Conservation (phyloP, 352 stramenopile species). For the Ochromonadaceae sp. region DNA sequence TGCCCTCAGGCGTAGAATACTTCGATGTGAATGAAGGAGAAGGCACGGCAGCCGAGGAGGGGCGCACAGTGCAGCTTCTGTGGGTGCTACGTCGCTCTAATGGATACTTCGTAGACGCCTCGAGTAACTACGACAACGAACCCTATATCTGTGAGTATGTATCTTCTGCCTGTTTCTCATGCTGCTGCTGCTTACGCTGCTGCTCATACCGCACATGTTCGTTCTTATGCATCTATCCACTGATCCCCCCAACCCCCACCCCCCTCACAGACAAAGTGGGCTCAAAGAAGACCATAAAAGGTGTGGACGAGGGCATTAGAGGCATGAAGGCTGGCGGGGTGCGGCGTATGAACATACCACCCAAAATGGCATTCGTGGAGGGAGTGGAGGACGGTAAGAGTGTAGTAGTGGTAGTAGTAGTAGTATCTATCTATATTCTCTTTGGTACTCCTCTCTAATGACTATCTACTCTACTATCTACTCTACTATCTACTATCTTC, state of each 20-base stretch:
- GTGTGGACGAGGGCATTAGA: slow-evolving; percentile 25
- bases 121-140: background rate
- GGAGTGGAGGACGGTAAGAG: slow-evolving; percentile 10
- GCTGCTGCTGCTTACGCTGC: background rate
- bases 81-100: slow-evolving; percentile 24
- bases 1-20: slow-evolving; percentile 17
- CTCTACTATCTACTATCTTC: too few relatives aligned
- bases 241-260: too few relatives aligned
- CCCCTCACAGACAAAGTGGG: background rate
- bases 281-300: slow-evolving; percentile 5
- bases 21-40: slow-evolving; percentile 21
- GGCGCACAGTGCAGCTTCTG: slow-evolving; percentile 19
- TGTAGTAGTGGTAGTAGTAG: too few relatives aligned
- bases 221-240: background rate
- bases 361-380: slow-evolving; percentile 11
- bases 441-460: too few relatives aligned
- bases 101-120: slow-evolving; percentile 23
- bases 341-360: slow-evolving; percentile 20
- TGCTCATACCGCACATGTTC: background rate
- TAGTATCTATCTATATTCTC: too few relatives aligned
- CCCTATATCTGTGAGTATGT: background rate
- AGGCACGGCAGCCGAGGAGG: slow-evolving; percentile 13
- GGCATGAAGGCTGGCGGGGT: slow-evolving; percentile 23
- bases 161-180: background rate
- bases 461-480: too few relatives aligned